phyloP scores from a whole-genome alignment of 148 eudicot genomes.

The Fagopyrum esculentum region DNA sequence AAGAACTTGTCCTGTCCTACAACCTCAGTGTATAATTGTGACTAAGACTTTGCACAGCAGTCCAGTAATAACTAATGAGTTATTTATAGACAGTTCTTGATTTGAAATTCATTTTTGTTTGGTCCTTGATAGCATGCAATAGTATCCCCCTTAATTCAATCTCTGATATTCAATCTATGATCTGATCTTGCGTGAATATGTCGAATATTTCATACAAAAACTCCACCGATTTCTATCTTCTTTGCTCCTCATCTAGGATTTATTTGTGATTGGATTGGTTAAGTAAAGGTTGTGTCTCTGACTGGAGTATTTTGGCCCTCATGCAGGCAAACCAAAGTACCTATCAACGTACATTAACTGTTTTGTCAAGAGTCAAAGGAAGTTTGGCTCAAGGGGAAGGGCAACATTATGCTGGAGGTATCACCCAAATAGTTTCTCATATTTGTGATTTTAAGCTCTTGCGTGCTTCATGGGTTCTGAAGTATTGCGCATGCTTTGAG shows the following conservation, averaged over 20 bases:
- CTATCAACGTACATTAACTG: constrained; percentile 77
- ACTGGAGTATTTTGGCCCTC: constrained; percentile 3
- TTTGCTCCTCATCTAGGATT: not conserved
- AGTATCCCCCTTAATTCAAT: not conserved
- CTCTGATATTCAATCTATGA: not conserved
- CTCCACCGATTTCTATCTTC: not conserved
- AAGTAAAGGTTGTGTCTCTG: not conserved
- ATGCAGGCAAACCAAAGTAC: constrained; percentile 64
- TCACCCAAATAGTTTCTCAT: not conserved
- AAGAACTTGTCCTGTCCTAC: not conserved
- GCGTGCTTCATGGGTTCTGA: not conserved
- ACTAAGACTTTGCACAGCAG: not conserved
- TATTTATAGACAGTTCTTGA: not conserved
- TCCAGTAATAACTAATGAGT: not conserved
- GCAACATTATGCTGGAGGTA: constrained; percentile 40
- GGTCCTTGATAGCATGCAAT: not conserved
- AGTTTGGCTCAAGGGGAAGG: constrained; percentile 29
- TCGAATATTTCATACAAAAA: not conserved
- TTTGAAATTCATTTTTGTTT: not conserved
- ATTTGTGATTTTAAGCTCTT: not conserved
- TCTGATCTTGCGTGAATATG: not conserved
- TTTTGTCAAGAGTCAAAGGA: constrained; percentile 65
- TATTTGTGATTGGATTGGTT: not conserved
- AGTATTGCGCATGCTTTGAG: not conserved
- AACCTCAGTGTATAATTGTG: not conserved